Evolutionary conservation across 2,329 filamentous ascomycete species (phyloP).

Genomic region (Coccinonectria pachysandricola): DNA sequence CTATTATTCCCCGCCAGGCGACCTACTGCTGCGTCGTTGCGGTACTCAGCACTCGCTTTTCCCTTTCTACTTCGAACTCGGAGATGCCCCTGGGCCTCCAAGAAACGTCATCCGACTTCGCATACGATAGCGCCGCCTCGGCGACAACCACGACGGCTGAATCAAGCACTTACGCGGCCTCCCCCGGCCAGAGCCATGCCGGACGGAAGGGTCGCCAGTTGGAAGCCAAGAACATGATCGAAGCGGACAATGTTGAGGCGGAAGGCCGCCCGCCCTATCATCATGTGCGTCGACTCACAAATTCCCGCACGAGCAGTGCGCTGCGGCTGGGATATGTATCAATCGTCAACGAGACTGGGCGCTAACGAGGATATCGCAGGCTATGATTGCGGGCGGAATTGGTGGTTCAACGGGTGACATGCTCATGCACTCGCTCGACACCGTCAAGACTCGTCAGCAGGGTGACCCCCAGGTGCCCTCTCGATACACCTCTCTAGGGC

Average conservation of each 20-base stretch:
- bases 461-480: slow-evolving; percentile 88
- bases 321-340: too few relatives aligned
- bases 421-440: slow-evolving; percentile 98
- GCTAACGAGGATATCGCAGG: slow-evolving; percentile 37
- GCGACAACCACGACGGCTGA: slow-evolving; percentile 4
- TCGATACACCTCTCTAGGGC: slow-evolving; percentile 82
- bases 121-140: slow-evolving; percentile 8
- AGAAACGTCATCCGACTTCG: slow-evolving; percentile 13
- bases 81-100: slow-evolving; percentile 19
- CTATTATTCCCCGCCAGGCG: too few relatives aligned
- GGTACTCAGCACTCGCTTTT: slow-evolving; percentile 6
- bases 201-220: slow-evolving; percentile 15
- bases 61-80: slow-evolving; percentile 4
- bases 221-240: slow-evolving; percentile 25
- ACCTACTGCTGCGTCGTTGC: too few relatives aligned
- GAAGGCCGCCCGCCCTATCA: slow-evolving; percentile 35
- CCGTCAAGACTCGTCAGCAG: slow-evolving; percentile 95
- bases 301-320: neutral
- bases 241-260: slow-evolving; percentile 27
- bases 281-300: slow-evolving; percentile 25
- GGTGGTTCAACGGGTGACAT: slow-evolving; percentile 92
- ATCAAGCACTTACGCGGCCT: slow-evolving; percentile 13
- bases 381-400: slow-evolving; percentile 89
- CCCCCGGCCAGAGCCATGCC: slow-evolving; percentile 24
- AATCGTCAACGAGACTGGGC: too few relatives aligned